phyloP scores from a whole-genome alignment of 2,329 filamentous ascomycete species.

The Xylaria sp. region DNA sequence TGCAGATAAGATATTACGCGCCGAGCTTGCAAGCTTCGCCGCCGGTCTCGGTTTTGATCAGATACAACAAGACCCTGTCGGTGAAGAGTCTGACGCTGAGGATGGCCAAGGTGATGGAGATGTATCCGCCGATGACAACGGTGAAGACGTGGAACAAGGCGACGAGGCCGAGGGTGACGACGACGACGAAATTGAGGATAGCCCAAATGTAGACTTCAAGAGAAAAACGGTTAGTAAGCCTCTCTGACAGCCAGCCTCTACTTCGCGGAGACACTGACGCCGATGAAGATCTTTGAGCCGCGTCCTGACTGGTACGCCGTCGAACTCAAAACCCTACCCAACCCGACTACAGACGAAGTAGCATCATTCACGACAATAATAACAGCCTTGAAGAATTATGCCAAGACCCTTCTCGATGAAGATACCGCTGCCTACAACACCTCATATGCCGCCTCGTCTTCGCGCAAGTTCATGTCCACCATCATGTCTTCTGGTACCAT shows the following conservation, averaged over 20 bases:
- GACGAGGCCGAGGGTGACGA: conserved; percentile 22
- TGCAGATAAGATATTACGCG: conserved; percentile 58
- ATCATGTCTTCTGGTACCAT: conserved; percentile 97
- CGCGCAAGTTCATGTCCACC: conserved; percentile 94
- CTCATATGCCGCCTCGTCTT: conserved; percentile 81
- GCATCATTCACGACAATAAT: conserved; percentile 57
- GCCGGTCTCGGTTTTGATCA: conserved; percentile 60
- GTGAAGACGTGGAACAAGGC: conserved; percentile 25
- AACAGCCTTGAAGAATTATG: conserved; percentile 72
- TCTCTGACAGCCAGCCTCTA: conserved; percentile 32
- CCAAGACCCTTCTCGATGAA: conserved; percentile 76
- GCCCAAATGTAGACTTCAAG: conserved; percentile 46
- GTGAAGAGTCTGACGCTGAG: conserved; percentile 50
- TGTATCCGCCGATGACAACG: conserved; percentile 48
- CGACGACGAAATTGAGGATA: conserved; percentile 40
- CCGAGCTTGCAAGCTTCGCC: conserved; percentile 64
- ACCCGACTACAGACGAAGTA: conserved; percentile 57
- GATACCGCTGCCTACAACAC: conserved; percentile 81
- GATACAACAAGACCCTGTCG: conserved; percentile 53
- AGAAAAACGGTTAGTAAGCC: conserved; percentile 57
- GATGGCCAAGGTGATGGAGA: conserved; percentile 36
- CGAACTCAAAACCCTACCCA: conserved; percentile 56
- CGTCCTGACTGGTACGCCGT: conserved; percentile 66
- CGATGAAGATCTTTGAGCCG: conserved; percentile 63
- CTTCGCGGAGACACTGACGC: conserved; percentile 29